phyloP scores from a whole-genome alignment of 1,284 basidiomycete species.

The Marasmius sp. region DNA sequence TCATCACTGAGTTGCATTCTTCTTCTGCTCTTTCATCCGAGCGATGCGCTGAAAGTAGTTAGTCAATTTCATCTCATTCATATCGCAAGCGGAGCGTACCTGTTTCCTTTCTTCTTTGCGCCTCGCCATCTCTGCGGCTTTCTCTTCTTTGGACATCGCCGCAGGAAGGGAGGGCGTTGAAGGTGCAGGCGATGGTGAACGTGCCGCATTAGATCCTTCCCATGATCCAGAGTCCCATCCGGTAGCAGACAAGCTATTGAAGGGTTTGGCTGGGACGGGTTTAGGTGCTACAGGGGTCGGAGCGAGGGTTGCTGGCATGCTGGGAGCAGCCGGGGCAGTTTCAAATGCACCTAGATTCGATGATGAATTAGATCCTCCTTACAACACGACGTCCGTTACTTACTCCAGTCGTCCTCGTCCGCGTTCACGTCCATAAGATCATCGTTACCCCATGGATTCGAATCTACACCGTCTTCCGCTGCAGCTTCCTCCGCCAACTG shows the following conservation, averaged over 20 bases:
- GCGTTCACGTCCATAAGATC: slow-evolving; percentile 91
- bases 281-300: slow-evolving; percentile 20
- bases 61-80: background rate
- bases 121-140: slow-evolving; percentile 84
- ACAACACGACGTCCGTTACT: slow-evolving; percentile 22
- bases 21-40: slow-evolving; percentile 71
- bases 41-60: slow-evolving; percentile 55
- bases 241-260: slow-evolving; percentile 13
- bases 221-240: slow-evolving; percentile 18
- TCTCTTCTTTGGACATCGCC: slow-evolving; percentile 81
- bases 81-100: slow-evolving; percentile 37
- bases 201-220: slow-evolving; percentile 6
- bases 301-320: slow-evolving; percentile 9
- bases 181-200: slow-evolving; percentile 18
- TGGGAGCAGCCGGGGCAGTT: slow-evolving; percentile 48
- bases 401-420: slow-evolving; percentile 91
- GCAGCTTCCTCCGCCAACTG: slow-evolving; percentile 61
- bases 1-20: slow-evolving; percentile 26
- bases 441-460: slow-evolving; percentile 67
- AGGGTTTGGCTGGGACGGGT: slow-evolving; percentile 15
- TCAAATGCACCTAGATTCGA: slow-evolving; percentile 73
- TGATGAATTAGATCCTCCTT: slow-evolving; percentile 6
- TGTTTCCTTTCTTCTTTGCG: slow-evolving; percentile 86
- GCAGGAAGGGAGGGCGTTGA: slow-evolving; percentile 24
- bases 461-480: slow-evolving; percentile 41